Percentiles rank a stretch among this genome's conserved stretches.
Evolutionary conservation across 2,329 filamentous ascomycete species (phyloP).

Genomic region (Xylariaceae sp.): DNA sequence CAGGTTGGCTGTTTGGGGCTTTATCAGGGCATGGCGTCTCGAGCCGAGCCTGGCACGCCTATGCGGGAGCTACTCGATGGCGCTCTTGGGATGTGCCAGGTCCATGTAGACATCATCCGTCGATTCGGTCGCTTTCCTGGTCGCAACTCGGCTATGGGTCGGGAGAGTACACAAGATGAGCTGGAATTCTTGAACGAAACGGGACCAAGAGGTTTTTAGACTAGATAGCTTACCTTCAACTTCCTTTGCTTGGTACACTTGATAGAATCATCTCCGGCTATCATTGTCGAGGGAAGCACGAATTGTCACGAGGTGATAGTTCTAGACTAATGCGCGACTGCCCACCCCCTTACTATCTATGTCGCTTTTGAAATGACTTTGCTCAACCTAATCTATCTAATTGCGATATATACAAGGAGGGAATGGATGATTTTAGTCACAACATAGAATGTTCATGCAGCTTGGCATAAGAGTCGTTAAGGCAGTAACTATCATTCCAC

Average conservation of each 20-base stretch:
- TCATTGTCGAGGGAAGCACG: too few species aligned
- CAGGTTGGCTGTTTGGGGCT: constrained; percentile 27
- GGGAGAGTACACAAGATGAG: constrained; percentile 21
- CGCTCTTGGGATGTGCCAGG: constrained; percentile 7
- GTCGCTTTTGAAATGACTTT: too few species aligned
- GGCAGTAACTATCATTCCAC: too few species aligned
- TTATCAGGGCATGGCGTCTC: constrained; percentile 19
- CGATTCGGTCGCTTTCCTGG: constrained; percentile 23
- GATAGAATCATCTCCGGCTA: too few species aligned
- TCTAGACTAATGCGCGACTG: neutral
- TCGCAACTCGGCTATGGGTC: constrained; percentile 19
- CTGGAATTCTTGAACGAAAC: constrained; percentile 17
- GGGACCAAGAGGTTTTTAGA: constrained; percentile 18
- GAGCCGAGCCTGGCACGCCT: constrained; percentile 13
- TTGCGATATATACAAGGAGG: too few species aligned
- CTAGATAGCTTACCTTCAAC: neutral
- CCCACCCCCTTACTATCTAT: too few species aligned
- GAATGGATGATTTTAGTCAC: too few species aligned
- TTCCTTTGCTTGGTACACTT: neutral
- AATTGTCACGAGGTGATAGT: too few species aligned
- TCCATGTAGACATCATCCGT: constrained; percentile 14
- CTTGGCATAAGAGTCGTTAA: too few species aligned
- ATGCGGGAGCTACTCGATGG: constrained; percentile 7
- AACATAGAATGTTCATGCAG: too few species aligned
- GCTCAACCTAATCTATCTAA: too few species aligned